phyloP scores from a whole-genome alignment of 768 basidiomycete species.

The Coprinopsis sp. region DNA sequence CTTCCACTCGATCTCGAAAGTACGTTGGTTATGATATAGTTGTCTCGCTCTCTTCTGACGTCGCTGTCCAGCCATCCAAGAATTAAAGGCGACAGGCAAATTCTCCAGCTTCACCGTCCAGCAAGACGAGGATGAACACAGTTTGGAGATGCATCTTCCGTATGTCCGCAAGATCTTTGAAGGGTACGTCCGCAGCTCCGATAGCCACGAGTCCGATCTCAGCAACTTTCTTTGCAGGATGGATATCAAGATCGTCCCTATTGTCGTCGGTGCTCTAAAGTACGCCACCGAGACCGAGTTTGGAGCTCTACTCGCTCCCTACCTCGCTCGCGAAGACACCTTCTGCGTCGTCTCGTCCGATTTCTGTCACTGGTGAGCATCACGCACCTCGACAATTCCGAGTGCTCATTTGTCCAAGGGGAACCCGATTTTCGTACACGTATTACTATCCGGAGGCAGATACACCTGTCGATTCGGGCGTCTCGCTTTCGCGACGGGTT shows the following conservation, averaged over 20 bases:
- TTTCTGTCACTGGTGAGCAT: slow-evolving; percentile 91
- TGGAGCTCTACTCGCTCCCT: slow-evolving; percentile 74
- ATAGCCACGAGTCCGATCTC: background rate
- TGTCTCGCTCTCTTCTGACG: background rate
- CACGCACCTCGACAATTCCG: too few relatives aligned
- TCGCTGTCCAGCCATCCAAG: slow-evolving; percentile 49
- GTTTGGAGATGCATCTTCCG: slow-evolving; percentile 96
- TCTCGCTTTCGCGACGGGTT: slow-evolving; percentile 45
- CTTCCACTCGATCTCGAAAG: slow-evolving; percentile 76
- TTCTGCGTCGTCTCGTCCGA: slow-evolving; percentile 91
- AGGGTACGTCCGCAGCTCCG: slow-evolving; percentile 42
- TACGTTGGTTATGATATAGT: slow-evolving; percentile 33
- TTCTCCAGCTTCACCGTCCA: slow-evolving; percentile 63
- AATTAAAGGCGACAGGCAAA: slow-evolving; percentile 58
- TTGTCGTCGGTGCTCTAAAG: slow-evolving; percentile 80
- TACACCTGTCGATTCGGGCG: slow-evolving; percentile 39
- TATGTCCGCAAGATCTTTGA: slow-evolving; percentile 83
- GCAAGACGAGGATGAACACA: slow-evolving; percentile 92
- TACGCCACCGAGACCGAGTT: slow-evolving; percentile 54
- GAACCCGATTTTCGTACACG: slow-evolving; percentile 81
- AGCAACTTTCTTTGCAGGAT: slow-evolving; percentile 33
- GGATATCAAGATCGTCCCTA: slow-evolving; percentile 81
- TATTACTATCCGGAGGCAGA: slow-evolving; percentile 73
- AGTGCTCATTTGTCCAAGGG: too few relatives aligned
- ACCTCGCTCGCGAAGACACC: slow-evolving; percentile 72